Base-by-base conservation (phyloP, 352 stramenopile genomes). In the Elongisporangium prolatum region DNA sequence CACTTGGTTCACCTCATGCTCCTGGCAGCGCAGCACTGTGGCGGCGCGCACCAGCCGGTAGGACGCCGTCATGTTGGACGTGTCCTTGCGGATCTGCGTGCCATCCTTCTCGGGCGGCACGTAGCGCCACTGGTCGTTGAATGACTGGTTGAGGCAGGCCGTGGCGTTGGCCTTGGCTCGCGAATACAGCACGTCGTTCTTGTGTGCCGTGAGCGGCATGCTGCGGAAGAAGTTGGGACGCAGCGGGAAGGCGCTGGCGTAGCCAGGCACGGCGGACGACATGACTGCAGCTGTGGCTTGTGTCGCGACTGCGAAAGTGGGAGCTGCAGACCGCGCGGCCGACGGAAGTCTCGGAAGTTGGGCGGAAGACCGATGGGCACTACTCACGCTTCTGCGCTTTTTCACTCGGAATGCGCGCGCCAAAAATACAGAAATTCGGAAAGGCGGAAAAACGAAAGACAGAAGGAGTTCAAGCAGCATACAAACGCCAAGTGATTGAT, bases 111-210 rank as follows among this genome's bases (percentile, higher is more conserved):
- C 83, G 6, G 78, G 81, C 25, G 83, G 83, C 18, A 93, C 77
- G 60, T 88, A 89, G 57, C 81, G 71, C 83, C 83, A 93, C 52
- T 91, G 80, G 48, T 89, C 80, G 58, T 91, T 90, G 69, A 86
- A 90, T 44, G 77, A 83, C 66, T 88, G 77, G 37, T 75, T 80
- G 37, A 90, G 61, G 47, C 80, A 85, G 51, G 71, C 63, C n/a
- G 68, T 61, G 3, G 81, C 80, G 51, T 86, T 88, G 2, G 69
- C 40, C 59, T 81, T 81, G 44, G 80, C 83, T n/a, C 70, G 53
- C 14, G 55, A 50, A 51, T 84, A 84, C 25, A 90, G 74, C 61
- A 74, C 60, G 28, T 84, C 69, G 25, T 77, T 75, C 59, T 84
- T 82, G 51, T 82, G 75, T 28, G 77, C 74, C 49, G 60, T 68